These are phyloP conservation scores for Nyssa sinensis DNA, from an alignment of 148 eudicot genomes.

Conservation along the genomic window DNA sequence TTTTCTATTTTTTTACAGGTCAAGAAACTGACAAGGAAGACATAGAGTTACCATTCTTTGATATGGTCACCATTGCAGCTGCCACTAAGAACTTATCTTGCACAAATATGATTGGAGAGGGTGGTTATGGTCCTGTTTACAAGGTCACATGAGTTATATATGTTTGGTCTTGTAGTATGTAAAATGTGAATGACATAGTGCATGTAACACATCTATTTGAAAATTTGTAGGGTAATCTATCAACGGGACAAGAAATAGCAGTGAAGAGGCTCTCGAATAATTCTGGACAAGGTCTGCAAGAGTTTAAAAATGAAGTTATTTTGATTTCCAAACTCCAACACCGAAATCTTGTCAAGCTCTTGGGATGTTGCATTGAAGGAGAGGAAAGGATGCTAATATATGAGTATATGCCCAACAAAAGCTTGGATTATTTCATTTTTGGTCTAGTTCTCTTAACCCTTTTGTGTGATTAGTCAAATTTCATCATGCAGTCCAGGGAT, in stretches of 20 bases:
- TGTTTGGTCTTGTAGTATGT: neutral
- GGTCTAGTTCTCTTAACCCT: neutral
- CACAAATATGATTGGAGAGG: slow-evolving; percentile 9
- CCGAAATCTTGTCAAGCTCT: slow-evolving; percentile 6
- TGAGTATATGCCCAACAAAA: slow-evolving; percentile 8
- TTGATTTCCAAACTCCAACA: slow-evolving; percentile 8
- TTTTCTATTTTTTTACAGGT: slow-evolving; percentile 2
- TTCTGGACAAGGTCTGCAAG: slow-evolving; percentile 7
- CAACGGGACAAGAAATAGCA: slow-evolving; percentile 9
- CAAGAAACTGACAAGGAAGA: neutral
- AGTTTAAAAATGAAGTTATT: slow-evolving; percentile 8
- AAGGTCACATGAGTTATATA: neutral
- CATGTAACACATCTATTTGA: neutral
- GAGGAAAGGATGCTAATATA: slow-evolving; percentile 12
- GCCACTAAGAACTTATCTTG: slow-evolving; percentile 7
- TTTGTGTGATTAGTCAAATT: neutral
- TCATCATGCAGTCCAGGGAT: no score
- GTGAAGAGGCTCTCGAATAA: neutral
- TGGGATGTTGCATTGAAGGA: slow-evolving; percentile 7
- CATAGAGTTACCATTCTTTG: slow-evolving; percentile 12
- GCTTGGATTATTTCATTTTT: slow-evolving; percentile 12
- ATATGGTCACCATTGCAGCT: neutral
- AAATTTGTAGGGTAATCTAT: slow-evolving; percentile 1
- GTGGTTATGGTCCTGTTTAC: slow-evolving; percentile 18
- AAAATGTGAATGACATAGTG: neutral